Conservation (phyloP, 306 rosid species). For the Quercus parvula region DNA sequence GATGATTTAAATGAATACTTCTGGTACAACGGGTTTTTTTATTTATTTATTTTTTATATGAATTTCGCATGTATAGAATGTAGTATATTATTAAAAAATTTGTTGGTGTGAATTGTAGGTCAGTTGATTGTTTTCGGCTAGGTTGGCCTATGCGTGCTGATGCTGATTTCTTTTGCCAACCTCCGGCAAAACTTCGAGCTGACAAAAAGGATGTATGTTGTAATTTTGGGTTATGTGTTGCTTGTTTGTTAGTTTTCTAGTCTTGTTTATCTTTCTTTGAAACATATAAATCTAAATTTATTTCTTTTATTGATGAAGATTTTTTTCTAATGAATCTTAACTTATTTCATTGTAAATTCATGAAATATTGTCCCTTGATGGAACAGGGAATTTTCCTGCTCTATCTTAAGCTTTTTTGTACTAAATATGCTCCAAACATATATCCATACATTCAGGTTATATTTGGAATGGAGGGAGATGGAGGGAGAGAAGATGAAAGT, state of each 20-base stretch:
- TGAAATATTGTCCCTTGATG: background rate
- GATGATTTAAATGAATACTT: slow-evolving; percentile 93
- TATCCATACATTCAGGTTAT: too few species aligned
- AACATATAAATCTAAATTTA: background rate
- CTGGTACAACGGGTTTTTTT: slow-evolving; percentile 52
- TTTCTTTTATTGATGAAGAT: background rate
- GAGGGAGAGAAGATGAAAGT: too few species aligned
- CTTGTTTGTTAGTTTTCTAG: background rate
- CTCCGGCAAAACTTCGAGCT: slow-evolving; percentile 5
- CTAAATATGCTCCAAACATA: background rate
- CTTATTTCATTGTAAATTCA: background rate
- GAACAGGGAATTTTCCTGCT: background rate
- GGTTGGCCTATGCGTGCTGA: slow-evolving; percentile 95
- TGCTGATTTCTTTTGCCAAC: slow-evolving; percentile 63
- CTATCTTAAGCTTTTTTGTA: background rate
- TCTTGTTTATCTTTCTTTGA: background rate
- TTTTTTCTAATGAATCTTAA: background rate
- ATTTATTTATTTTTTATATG: background rate
- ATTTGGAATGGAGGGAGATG: too few species aligned
- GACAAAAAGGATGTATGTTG: slow-evolving; percentile 61
- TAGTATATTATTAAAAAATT: slow-evolving; percentile 15
- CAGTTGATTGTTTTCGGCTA: slow-evolving; percentile 72
- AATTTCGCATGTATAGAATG: background rate
- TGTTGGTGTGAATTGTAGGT: slow-evolving; percentile 52
- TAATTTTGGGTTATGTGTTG: slow-evolving; percentile 13